Conservation (phyloP, 78 protist genomes). For the Planoprotostelium fungivorum region DNA sequence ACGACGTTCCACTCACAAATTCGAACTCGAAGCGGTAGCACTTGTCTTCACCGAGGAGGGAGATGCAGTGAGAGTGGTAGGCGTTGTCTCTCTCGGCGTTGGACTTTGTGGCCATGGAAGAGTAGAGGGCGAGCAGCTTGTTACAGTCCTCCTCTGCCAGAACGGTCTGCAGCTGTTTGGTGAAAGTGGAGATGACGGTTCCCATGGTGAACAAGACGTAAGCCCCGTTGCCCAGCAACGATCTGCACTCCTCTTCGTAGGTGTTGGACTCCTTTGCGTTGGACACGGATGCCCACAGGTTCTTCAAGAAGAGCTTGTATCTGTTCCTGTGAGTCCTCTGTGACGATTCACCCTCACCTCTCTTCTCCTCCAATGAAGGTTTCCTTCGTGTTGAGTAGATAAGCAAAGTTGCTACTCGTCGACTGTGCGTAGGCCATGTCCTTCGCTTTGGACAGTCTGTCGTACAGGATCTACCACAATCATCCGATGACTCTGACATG, state of each 20-base stretch:
- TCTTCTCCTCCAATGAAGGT: neutral
- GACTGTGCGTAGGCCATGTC: slow-evolving; percentile 59
- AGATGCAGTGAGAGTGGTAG: slow-evolving; percentile 33
- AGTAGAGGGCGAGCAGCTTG: slow-evolving; percentile 32
- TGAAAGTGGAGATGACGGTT: slow-evolving; percentile 23
- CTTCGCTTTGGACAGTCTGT: slow-evolving; percentile 42
- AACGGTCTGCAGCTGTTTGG: slow-evolving; percentile 41
- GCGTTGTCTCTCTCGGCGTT: slow-evolving; percentile 24
- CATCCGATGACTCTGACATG: slow-evolving; percentile 23
- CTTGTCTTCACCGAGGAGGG: slow-evolving; percentile 44
- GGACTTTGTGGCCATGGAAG: slow-evolving; percentile 16
- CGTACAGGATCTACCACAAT: slow-evolving; percentile 48
- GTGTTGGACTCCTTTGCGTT: slow-evolving; percentile 15
- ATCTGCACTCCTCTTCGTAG: slow-evolving; percentile 55
- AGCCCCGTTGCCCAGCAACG: slow-evolving; percentile 36
- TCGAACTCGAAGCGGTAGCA: slow-evolving; percentile 39
- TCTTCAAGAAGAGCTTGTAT: slow-evolving; percentile 32
- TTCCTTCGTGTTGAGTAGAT: slow-evolving; percentile 33
- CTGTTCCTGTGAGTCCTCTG: slow-evolving; percentile 14
- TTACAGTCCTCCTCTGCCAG: slow-evolving; percentile 52
- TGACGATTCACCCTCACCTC: slow-evolving; percentile 30
- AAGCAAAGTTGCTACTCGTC: slow-evolving; percentile 37
- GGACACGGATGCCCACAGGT: slow-evolving; percentile 35
- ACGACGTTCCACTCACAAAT: slow-evolving; percentile 16
- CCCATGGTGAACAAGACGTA: slow-evolving; percentile 44